Evolutionary conservation across 768 basidiomycete genomes (phyloP).

Genomic region (Termitomyces sp.): DNA sequence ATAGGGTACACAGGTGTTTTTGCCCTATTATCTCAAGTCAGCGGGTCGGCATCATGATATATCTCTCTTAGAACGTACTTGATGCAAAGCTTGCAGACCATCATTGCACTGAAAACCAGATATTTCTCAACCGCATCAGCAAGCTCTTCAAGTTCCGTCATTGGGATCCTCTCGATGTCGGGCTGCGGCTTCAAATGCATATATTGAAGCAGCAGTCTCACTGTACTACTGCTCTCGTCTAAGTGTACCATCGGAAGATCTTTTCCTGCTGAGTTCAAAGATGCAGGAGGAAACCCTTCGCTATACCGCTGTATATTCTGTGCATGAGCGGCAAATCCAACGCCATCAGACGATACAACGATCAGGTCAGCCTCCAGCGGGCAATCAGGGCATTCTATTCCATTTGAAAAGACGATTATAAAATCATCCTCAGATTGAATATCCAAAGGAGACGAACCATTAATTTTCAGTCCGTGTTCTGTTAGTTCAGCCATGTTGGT

Average conservation of each 20-base stretch:
- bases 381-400: neutral
- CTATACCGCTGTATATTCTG: slow-evolving; percentile 5
- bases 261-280: neutral
- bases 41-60: no score
- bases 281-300: slow-evolving; percentile 2
- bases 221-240: neutral
- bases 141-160: neutral
- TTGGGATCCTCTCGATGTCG: neutral
- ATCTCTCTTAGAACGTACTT: neutral
- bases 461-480: neutral
- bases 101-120: slow-evolving; percentile 6
- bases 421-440: neutral
- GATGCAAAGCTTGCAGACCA: slow-evolving; percentile 8
- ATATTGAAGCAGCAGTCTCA: slow-evolving; percentile 1
- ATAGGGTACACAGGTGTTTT: neutral
- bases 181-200: slow-evolving; percentile 2
- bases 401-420: neutral
- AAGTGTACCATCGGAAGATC: neutral
- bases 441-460: neutral
- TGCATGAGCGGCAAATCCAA: slow-evolving; percentile 1
- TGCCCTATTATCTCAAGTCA: neutral
- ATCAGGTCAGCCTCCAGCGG: slow-evolving; percentile 1
- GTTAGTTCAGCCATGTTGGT: neutral
- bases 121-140: slow-evolving; percentile 11
- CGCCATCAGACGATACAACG: slow-evolving; percentile 5